Evolutionary conservation across 768 basidiomycete genomes (phyloP).

Genomic region (Tylopilus rubrobrunneus): DNA sequence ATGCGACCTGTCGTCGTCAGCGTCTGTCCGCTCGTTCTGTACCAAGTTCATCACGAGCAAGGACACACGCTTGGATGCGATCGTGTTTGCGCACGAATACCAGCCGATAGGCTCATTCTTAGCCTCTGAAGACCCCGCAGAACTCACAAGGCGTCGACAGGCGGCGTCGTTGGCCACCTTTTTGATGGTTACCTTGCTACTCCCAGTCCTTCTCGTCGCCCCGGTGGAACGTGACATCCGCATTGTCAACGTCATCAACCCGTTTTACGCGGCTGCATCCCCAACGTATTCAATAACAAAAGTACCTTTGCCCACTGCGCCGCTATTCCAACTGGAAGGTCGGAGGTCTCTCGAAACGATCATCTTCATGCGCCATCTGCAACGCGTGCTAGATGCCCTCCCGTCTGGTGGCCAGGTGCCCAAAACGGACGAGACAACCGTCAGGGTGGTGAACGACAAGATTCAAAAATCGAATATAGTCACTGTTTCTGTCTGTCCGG

Average conservation of each 20-base stretch:
- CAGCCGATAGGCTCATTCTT: slow-evolving; percentile 53
- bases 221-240: slow-evolving; percentile 89
- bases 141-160: slow-evolving; percentile 40
- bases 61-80: slow-evolving; percentile 69
- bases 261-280: slow-evolving; percentile 82
- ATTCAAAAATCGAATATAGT: slow-evolving; percentile 71
- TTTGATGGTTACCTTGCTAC: slow-evolving; percentile 70
- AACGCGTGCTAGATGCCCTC: slow-evolving; percentile 79
- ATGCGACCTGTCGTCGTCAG: slow-evolving; percentile 65
- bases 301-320: slow-evolving; percentile 24
- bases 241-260: slow-evolving; percentile 82
- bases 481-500: slow-evolving; percentile 69
- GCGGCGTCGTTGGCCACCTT: slow-evolving; percentile 65
- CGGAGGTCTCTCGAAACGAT: slow-evolving; percentile 57
- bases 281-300: slow-evolving; percentile 36
- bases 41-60: slow-evolving; percentile 60
- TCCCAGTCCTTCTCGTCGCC: slow-evolving; percentile 76
- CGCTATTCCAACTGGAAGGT: slow-evolving; percentile 56
- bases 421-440: slow-evolving; percentile 28
- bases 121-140: slow-evolving; percentile 25
- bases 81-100: slow-evolving; percentile 79
- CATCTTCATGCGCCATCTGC: slow-evolving; percentile 73
- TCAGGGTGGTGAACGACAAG: slow-evolving; percentile 39
- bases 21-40: slow-evolving; percentile 67
- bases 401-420: slow-evolving; percentile 57